These are phyloP conservation scores for Pseudisothecium myosuroides DNA, from an alignment of 225 moss, liverwort and hornwort species.

Conservation along the genomic window DNA sequence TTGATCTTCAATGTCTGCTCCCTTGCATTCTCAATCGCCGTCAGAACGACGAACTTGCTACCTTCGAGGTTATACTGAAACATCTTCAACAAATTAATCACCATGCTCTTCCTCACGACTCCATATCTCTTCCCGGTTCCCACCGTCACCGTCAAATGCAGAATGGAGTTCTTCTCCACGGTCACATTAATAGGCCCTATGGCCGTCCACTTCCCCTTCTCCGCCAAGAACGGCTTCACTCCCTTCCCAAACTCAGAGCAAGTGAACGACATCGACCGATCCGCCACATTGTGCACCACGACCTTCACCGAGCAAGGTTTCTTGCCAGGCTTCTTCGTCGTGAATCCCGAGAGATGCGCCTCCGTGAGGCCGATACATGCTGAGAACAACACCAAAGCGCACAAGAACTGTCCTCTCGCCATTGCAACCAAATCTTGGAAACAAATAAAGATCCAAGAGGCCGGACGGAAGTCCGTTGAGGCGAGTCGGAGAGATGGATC, in stretches of 20 bases:
- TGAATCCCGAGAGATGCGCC: not conserved
- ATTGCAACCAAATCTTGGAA: not conserved
- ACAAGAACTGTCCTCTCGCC: not conserved
- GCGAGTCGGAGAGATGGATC: not conserved
- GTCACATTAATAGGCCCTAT: constrained; percentile 6
- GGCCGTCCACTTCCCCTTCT: constrained; percentile 18
- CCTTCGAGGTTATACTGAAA: constrained; percentile 17
- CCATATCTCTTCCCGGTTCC: constrained; percentile 6
- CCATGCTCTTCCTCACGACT: not conserved
- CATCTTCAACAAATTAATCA: constrained; percentile 8
- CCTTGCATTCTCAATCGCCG: constrained; percentile 12
- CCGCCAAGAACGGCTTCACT: not conserved
- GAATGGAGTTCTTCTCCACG: not conserved
- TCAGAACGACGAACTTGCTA: constrained; percentile 8
- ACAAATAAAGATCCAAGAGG: not conserved
- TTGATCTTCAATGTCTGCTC: constrained; percentile 5
- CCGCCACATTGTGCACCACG: constrained; percentile 16
- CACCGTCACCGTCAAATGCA: constrained; percentile 18
- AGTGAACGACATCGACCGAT: not conserved
- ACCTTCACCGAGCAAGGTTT: constrained; percentile 14
- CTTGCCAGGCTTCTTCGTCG: not conserved
- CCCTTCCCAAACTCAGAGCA: constrained; percentile 9
- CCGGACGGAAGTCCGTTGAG: not conserved
- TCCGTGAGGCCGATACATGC: not conserved
- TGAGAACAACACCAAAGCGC: not conserved